Percentiles rank a stretch among this genome's conserved stretches.
Evolutionary conservation across 192 early-diverging fungal genomes (phyloP).

Genomic region (Oehlia diaphana): DNA sequence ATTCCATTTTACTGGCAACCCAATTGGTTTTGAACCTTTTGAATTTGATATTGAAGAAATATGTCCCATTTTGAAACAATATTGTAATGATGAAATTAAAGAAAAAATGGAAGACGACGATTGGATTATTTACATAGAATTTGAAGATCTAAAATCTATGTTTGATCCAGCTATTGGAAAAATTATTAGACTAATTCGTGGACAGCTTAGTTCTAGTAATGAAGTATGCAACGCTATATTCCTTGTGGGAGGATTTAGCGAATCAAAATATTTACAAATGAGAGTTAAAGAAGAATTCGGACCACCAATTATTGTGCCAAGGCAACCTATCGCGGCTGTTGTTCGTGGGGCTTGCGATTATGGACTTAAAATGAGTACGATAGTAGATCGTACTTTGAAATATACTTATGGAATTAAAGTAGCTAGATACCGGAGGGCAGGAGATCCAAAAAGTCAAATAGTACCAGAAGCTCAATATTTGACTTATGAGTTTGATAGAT

Average conservation of each 20-base stretch:
- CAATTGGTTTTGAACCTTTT: background rate
- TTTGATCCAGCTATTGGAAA: constrained; percentile 44
- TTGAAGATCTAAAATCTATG: constrained; percentile 38
- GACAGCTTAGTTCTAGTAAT: constrained; percentile 40
- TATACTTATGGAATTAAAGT: background rate
- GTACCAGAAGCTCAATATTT: too few relatives aligned
- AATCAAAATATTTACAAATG: constrained; percentile 44
- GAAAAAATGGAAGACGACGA: background rate
- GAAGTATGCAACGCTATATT: constrained; percentile 45
- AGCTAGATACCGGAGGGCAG: background rate
- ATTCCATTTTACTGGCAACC: background rate
- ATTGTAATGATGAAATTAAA: background rate
- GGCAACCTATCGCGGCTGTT: constrained; percentile 41
- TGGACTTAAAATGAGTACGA: background rate
- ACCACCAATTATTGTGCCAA: constrained; percentile 40
- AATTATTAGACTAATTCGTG: constrained; percentile 41
- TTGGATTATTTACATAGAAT: constrained; percentile 11
- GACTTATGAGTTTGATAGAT: background rate
- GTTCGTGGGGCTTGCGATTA: background rate
- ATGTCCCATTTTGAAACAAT: background rate
- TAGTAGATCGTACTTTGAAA: background rate
- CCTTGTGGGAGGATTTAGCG: constrained; percentile 56
- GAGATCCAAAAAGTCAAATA: background rate
- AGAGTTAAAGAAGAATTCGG: constrained; percentile 37
- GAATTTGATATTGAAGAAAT: constrained; percentile 7